Evolutionary conservation across 768 basidiomycete genomes (phyloP).

Genomic region (Sporobolomyces phaffii): DNA sequence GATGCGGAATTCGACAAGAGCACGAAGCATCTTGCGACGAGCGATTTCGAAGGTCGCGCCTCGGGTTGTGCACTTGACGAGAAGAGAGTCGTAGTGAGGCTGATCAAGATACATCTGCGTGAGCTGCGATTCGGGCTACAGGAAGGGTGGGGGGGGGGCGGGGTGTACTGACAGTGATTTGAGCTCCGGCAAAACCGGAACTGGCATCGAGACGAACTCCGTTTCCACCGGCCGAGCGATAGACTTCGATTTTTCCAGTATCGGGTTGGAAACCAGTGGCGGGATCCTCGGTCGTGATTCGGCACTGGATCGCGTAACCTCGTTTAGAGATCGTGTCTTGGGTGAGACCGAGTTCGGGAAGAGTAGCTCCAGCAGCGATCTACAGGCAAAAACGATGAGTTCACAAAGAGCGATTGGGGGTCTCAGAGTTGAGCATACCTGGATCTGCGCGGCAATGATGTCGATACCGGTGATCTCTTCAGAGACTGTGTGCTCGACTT

Average conservation of each 20-base stretch:
- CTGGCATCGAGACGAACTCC: slow-evolving; percentile 94
- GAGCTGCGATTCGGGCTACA: not conserved
- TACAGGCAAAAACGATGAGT: not conserved
- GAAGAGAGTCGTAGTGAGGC: slow-evolving; percentile 96
- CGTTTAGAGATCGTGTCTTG: slow-evolving; percentile 94
- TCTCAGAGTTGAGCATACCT: too few relatives aligned
- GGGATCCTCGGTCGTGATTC: slow-evolving; percentile 95
- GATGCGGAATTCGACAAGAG: slow-evolving; percentile 99
- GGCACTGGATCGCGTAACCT: slow-evolving; percentile 96
- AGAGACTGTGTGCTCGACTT: slow-evolving; percentile 99
- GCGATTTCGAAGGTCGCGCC: slow-evolving; percentile 99
- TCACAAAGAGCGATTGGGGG: too few relatives aligned
- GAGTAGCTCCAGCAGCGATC: slow-evolving; percentile 94
- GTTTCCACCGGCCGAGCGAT: slow-evolving; percentile 96
- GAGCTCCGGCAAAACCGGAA: slow-evolving; percentile 96
- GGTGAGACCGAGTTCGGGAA: slow-evolving; percentile 87
- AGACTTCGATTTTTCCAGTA: slow-evolving; percentile 98
- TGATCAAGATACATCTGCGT: slow-evolving; percentile 42
- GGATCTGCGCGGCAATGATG: slow-evolving; percentile 97
- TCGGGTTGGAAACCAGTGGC: slow-evolving; percentile 91
- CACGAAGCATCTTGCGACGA: slow-evolving; percentile 96
- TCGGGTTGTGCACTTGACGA: slow-evolving; percentile 91
- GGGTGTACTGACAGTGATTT: slow-evolving; percentile 66
- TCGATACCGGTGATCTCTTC: slow-evolving; percentile 99
- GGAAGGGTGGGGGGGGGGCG: too few relatives aligned